Base-by-base conservation (phyloP, 139 green algal genomes). In the Diplosphaera chodatii region DNA sequence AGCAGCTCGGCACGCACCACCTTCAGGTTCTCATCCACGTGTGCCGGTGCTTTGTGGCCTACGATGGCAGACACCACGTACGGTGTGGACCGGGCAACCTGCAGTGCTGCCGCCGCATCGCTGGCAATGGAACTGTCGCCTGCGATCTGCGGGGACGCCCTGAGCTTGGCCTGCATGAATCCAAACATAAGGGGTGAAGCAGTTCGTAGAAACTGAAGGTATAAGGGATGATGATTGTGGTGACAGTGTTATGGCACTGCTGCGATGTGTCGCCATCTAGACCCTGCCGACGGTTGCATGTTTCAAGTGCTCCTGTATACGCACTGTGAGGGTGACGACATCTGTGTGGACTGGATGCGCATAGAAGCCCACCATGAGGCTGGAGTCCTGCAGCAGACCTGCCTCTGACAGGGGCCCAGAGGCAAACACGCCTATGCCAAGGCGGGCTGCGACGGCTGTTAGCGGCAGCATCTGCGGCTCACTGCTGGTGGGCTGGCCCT, bases 31-130 rank as follows among this genome's bases (percentile, higher is more conserved):
- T 31, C 23, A 40, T 77, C 67, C 55, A 88, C 81, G 41, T 81
- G 65, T 40, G 64, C 62, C 0, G 70, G 55, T n/a, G 70, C 64
- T 72, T 90, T 90, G 56, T 90, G 84, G 1, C 80, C 80, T 16
- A 85, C 66, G 6, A 85, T 27, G 3, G 70, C 40, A 2, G 72
- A 30, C 20, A 77, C 55, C 3, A 85, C n/a, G 15, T 77, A 77
- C 0, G 84, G 84, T 1, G 69, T 79, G 69, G 78, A 85, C 37
- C 86, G 82, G 8, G 74, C 76, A 31, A 88, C 59, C 80, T 91
- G 86, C 69, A 93, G 71, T 73, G 90, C 48, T 3, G 48, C 48
- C 16, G 16, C 48, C 3, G 48, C 48, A 59, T 25, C 48, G 48
- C 48, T 25, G 3, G 48, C 16, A 18, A 59, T 59, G 48, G 48